Base-by-base conservation (phyloP, 805 yeast species). In the Candida caryicola region DNA sequence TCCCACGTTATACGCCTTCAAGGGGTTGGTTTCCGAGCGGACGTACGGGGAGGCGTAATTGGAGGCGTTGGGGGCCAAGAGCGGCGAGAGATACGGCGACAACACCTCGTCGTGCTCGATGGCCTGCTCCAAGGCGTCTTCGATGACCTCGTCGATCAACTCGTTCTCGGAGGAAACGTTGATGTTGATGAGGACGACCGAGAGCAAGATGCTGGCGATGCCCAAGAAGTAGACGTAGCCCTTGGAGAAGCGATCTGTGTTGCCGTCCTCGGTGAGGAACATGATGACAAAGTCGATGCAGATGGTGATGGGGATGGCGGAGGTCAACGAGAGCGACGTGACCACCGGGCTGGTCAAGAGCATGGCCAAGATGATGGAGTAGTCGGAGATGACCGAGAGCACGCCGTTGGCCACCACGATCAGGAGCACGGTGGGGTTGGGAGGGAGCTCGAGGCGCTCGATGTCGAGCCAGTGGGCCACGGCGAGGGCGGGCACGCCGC, bases 261-360 rank as follows among this genome's bases (percentile, higher is more conserved):
- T 39, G 16, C 41, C 37, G 35, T 41, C 50, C 6, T 55, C 64
- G 0, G 52, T 41, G 9, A 57, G n/a, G 15, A 44, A 47, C 29
- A 64, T 45, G 6, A 64, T 50, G 12, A 70, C 45, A 44, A 66
- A 73, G 47, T 76, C 82, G 34, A 73, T 61, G 37, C 72, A 62
- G 48, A 76, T 72, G 19, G 75, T 71, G 17, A 76, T 60, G 3
- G 82, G 82, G 25, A 76, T 74, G 0, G 74, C 70, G 0, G 77
- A 64, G 1, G 81, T 73, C 25, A 76, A 54, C 3, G 79, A 73
- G 27, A 76, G 57, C 3, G 79, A 64, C 2, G 77, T 69, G 12
- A 75, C 66, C 39, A 76, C 61, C 1, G 82, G 82, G 33, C 79
- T 73, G 1, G 81, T 76, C 28, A 75, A 58, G 15, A 76, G 51